Evolutionary conservation across 2,329 filamentous ascomycete genomes (phyloP), one percentile per base, ranked within the genome.

Genomic region (Ophiocordyceps camponoti-saundersi): DNA sequence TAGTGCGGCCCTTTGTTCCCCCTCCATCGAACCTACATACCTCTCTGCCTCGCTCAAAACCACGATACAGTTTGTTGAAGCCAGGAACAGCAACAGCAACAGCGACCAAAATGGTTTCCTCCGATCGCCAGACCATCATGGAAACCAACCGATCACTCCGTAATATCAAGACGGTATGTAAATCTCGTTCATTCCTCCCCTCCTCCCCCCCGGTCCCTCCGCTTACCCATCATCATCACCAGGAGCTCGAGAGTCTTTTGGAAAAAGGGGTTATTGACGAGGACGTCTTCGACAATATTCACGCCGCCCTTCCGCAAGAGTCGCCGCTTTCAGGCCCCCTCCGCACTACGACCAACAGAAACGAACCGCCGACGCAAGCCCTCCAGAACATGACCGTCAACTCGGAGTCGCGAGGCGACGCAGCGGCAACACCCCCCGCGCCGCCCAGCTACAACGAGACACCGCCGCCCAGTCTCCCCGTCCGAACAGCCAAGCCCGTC

Each of bases 171-270:
- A 87, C 82, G 59, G 87, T 88, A 48, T 12, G 61, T 18, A n/a
- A 43, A 43, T 21, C 21, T 16, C 40, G 15, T n/a, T n/a, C 16
- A 40, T 40, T 40, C 36, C 36, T n/a, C 15, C 36, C 11, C n/a
- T 18, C n/a, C 36, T 20, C n/a, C 18, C 6, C 6, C 18, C 10
- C 36, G 36, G 4, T 11, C 13, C n/a, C 18, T 34, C 45, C n/a
- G n/a, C 23, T 40, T 12, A n/a, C 13, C n/a, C 6, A 26, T 26
- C 15, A 26, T 26, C 15, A n/a, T 20, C 50, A 30, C 36, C 54
- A 95, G 89, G 89, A 95, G 69, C 83, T 95, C 50, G 88, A 95
- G 65, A 84, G 80, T 55, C 84, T 96, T 50, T 77, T 86, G 54
- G 89, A 95, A 62, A 79, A 83, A 58, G 81, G 81, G 53, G 72